Evolutionary conservation across 2,329 filamentous ascomycete genomes (phyloP), one percentile per base, ranked within the genome.

Genomic region (Tothia fuscella): DNA sequence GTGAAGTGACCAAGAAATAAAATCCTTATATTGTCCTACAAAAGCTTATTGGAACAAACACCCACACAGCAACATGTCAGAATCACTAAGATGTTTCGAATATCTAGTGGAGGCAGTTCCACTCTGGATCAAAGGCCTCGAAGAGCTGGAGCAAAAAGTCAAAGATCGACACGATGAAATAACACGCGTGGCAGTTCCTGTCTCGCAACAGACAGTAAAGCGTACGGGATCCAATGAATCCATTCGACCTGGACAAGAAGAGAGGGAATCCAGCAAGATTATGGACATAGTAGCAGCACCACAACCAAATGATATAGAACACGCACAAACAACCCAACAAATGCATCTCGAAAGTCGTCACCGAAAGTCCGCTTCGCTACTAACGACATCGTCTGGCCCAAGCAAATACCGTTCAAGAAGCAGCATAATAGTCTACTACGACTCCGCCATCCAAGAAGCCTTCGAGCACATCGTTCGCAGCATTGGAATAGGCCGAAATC

Each of bases 371-470:
- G 52, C 56, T 1, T 68, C 66, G 3, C 50, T 61, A 17, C 49
- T 53, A 5, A 67, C 64, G 3, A 53, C 56, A 31, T 49, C 52
- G 6, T 63, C 61, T 5, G 61, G 58, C 3, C 62, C 66, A 1
- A 59, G 66, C 9, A 74, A 76, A 47, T 82, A 81, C 56, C 77
- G 82, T 42, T 78, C 77, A 3, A 75, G 81, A 49, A 42, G 25
- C 44, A 82, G 85, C 70, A 80, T 89, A 35, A 79, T 91, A 30
- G 82, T 95, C n/a, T 88, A 86, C 60, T 95, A 95, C 56, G 88
- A 95, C 56, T 84, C 82, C 50, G 80, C 85, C 47, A 80, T 93
- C 3, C 87, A 95, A 56, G 76, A 76, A 38, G 77, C 80, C 29
- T 86, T 95, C 49, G 87, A 93, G 52, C 71, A 80, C 42, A 65